A percentile compares a stretch with the other conserved stretches of the same genome.
phyloP scores from a whole-genome alignment of 345 rosid genomes.

The Camelina laxa region DNA sequence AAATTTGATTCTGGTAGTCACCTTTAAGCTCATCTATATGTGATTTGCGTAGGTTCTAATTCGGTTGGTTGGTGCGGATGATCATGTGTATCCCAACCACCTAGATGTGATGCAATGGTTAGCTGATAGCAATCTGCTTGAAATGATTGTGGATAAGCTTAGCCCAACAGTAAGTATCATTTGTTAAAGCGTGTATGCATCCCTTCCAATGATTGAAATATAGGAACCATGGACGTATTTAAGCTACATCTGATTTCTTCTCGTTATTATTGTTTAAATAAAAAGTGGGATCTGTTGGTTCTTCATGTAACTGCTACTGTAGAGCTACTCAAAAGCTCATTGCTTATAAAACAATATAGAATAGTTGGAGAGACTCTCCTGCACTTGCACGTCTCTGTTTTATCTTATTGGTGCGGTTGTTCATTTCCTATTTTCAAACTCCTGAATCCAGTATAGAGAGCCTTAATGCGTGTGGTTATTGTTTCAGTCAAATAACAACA shows the following conservation, averaged over 20 bases:
- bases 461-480: constrained; percentile 4
- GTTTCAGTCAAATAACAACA: constrained; percentile 14
- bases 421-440: not conserved
- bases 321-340: constrained; percentile 13
- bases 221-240: constrained; percentile 10
- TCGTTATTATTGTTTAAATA: not conserved
- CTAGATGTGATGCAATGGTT: constrained; percentile 98
- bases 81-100: constrained; percentile 91
- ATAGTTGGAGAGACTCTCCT: constrained; percentile 11
- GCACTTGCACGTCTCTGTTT: constrained; percentile 18
- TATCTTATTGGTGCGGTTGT: constrained; percentile 7
- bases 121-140: constrained; percentile 89
- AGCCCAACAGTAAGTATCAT: constrained; percentile 72
- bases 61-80: constrained; percentile 95
- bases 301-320: constrained; percentile 15
- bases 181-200: not conserved
- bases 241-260: constrained; percentile 18
- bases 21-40: constrained; percentile 24
- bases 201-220: constrained; percentile 7
- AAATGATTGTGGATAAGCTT: constrained; percentile 95
- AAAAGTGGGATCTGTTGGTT: constrained; percentile 25
- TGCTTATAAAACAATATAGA: not conserved
- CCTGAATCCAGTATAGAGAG: constrained; percentile 3
- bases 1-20: constrained; percentile 17
- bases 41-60: constrained; percentile 67